A percentile compares a stretch with the other conserved stretches of the same genome.
Conservation (phyloP, 768 basidiomycete genomes). For the Mycena filopes region DNA sequence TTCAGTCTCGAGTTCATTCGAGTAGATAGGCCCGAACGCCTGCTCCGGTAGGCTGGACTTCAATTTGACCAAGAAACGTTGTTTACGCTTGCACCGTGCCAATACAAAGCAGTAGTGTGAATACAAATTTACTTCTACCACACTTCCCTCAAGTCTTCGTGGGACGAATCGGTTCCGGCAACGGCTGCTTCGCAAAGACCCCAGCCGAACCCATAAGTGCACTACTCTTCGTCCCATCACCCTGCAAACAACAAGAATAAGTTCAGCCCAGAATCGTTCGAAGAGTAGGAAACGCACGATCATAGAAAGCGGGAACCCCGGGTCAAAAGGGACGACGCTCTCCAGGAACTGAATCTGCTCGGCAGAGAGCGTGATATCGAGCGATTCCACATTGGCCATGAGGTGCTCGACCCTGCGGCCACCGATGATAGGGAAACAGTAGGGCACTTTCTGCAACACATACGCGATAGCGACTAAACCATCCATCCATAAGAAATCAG, state of each 20-base stretch:
- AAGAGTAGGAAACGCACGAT: constrained; percentile 13
- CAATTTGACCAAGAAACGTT: no score
- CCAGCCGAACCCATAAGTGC: background rate
- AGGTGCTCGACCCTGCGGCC: constrained; percentile 58
- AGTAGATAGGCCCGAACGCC: no score
- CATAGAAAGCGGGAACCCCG: constrained; percentile 21
- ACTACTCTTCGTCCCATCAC: background rate
- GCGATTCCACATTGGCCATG: constrained; percentile 52
- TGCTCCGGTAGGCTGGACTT: no score
- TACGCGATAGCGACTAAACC: constrained; percentile 53
- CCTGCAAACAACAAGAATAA: background rate
- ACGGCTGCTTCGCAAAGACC: background rate
- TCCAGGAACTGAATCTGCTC: constrained; percentile 54
- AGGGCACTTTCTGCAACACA: constrained; percentile 50
- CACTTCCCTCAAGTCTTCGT: constrained; percentile 2
- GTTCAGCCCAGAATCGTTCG: no score
- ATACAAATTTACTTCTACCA: no score
- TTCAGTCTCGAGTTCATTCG: no score
- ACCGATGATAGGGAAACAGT: constrained; percentile 47
- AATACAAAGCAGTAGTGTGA: no score
- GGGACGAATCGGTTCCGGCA: constrained; percentile 36
- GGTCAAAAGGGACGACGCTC: constrained; percentile 26
- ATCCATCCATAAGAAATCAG: background rate
- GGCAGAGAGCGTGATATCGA: constrained; percentile 49
- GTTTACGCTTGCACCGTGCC: no score